Evolutionary conservation across 1,284 basidiomycete genomes (phyloP), one percentile per base, ranked within the genome.

Genomic region (Pseudozyma thailandica): DNA sequence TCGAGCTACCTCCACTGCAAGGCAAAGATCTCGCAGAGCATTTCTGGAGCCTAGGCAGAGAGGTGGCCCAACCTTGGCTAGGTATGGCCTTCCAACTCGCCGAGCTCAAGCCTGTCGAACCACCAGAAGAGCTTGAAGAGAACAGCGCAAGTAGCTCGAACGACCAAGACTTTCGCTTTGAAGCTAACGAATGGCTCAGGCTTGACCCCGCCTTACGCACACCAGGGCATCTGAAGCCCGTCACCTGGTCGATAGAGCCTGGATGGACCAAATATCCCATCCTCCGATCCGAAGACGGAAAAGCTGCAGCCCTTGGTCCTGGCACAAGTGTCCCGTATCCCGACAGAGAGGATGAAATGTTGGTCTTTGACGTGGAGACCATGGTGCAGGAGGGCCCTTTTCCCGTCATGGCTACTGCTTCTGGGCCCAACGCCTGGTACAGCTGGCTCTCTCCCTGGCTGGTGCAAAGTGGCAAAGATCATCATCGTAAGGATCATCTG

Each of bases 371-470:
- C 82, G 92, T 98, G 47, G 95, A 98, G 84, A 94, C 92, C 0
- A 87, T 98, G 85, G 93, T 93, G 16, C 87, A 88, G 35, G 87
- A 92, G 61, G 90, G 91, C 43, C 89, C 88, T 0, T 94, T 90
- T 76, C 88, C 95, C 2, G 87, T 98, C 79, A 91, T 98, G 87
- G 94, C 96, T 0, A 92, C 90, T 56, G 94, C 94, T 2, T 91
- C 89, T 0, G 90, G 93, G 5, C 86, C 87, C 16, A 88, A 89
- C 33, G 90, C 90, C 1, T 98, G 95, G 94, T 98, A 98, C 81
- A 89, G 89, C 5, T 99, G 96, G 95, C 88, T 97, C 58, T 94
- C 92, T 1, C 95, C 95, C 0, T 95, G 93, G 89, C 85, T 99
- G 5, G 87, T 97, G 6, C 88, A 88, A 12, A 87, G 90, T 68